Evolutionary conservation across 768 basidiomycete species (phyloP), one percentile per base, ranked within the genome.

Genomic region (Exsudoporus frostii): DNA sequence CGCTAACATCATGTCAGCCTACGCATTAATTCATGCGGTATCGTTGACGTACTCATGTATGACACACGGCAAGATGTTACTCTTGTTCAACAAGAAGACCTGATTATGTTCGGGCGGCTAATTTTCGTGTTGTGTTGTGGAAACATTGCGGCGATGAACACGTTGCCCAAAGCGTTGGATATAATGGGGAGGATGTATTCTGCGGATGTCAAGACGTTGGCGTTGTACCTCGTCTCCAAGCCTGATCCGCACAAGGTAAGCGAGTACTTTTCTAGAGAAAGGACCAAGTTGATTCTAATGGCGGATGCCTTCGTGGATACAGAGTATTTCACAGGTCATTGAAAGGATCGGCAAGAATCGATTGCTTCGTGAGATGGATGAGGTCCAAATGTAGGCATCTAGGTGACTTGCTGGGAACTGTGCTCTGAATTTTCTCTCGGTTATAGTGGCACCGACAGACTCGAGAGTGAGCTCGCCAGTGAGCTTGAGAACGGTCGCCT

Each of bases 401-500:
- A 13, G 20, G 5, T 40, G 15, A 25, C 22, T 5, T 30, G 36
- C 36, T 40, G 19, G 36, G 25, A 42, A 44, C 19, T 17, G 9
- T 25, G 37, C 17, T 30, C 54, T 37, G 11, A 51, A 39, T 10
- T 38, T 48, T 50, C 43, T 43, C 32, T 34, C 22, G 32, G n/a
- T 38, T 22, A 24, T 60, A 96, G 94, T 54, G 85, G 89, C 24
- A 78, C 79, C 14, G 97, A 99, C 63, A 75, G 80, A 30, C 73
- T 98, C 17, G 94, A 98, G 67, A 76, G 79, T 15, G 90, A 98
- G 60, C 76, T 98, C 33, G 78, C 86, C 72, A 80, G 86, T 37
- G 96, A 98, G 67, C 77, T 98, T 20, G 97, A 98, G 75, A 98
- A 99, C 63, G 93, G 89, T 1, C 79, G 97, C 25, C 76, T 98